phyloP scores from a whole-genome alignment of 257 asterid species.

The Apocynum venetum region DNA sequence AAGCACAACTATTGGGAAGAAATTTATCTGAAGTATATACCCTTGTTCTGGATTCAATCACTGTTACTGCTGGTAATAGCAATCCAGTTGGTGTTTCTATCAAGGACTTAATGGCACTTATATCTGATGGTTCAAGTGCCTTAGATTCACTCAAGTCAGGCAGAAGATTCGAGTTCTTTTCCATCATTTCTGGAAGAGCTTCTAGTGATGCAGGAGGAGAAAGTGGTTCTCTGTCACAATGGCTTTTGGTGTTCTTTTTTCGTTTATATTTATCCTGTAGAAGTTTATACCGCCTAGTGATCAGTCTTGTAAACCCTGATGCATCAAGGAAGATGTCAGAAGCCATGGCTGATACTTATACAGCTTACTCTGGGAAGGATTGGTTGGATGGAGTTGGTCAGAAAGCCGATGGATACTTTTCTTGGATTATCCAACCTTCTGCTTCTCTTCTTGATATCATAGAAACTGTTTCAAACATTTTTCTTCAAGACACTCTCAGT shows the following conservation, averaged over 20 bases:
- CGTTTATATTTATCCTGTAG: constrained; percentile 63
- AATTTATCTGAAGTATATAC: constrained; percentile 62
- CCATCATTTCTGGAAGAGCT: constrained; percentile 40
- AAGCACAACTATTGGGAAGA: constrained; percentile 68
- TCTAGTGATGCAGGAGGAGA: constrained; percentile 27
- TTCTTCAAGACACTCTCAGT: constrained; percentile 42
- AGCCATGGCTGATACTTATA: constrained; percentile 48
- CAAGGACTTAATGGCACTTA: constrained; percentile 49
- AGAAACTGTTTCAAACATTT: constrained; percentile 44
- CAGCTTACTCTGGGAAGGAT: constrained; percentile 65
- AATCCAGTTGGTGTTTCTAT: constrained; percentile 54
- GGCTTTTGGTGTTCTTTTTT: constrained; percentile 58
- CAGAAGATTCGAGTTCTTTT: constrained; percentile 31
- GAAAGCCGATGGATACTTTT: constrained; percentile 50
- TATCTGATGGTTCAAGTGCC: constrained; percentile 47
- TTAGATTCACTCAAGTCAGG: constrained; percentile 42
- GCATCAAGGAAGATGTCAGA: constrained; percentile 59
- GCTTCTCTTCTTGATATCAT: constrained; percentile 54
- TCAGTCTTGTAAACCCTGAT: constrained; percentile 63
- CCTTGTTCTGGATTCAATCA: constrained; percentile 65
- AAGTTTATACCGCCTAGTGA: constrained; percentile 61
- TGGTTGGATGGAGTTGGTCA: constrained; percentile 56
- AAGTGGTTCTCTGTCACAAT: constrained; percentile 35
- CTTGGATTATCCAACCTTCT: constrained; percentile 63
- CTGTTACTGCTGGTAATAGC: constrained; percentile 77